Evolutionary conservation across 2,329 filamentous ascomycete genomes (phyloP), one percentile per base, ranked within the genome.

Genomic region (Verticillium nubilum): DNA sequence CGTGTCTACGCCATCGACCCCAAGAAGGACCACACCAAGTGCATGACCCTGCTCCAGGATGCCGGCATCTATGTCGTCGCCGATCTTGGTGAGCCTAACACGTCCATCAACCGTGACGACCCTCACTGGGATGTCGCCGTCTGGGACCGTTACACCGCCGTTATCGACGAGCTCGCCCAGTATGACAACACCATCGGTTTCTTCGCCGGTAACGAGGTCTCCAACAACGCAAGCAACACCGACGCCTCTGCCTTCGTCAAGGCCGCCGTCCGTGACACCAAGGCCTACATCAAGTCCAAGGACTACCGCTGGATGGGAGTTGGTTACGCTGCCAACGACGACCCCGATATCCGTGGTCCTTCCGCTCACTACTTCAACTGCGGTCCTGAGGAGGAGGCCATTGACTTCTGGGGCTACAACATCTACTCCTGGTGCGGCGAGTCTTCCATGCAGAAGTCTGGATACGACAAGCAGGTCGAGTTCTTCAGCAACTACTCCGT

Each of bases 361-460:
- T 86, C 98, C 70, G 91, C 92, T 67, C 80, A 92, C 72, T 99
- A 96, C 84, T 97, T 99, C 80, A 93, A 97, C 83, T 99, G 95
- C 72, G 91, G 93, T 62, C 75, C 85, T 62, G 72, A 80, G 33
- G 78, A 80, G 9, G 76, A 62, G 77, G 70, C 89, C 62, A 97
- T 98, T 66, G 95, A 99, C 77, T 98, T 96, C 82, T 99, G 93
- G 91, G 95, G 95, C 61, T 98, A 98, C 88, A 99, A 99, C 83
- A 97, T 98, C 79, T 99, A 99, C 84, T 96, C 93, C 58, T 99
- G 95, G 95, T 99, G 95, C 74, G 95, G 94, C 67, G 75, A 93
- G 67, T 96, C 91, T 70, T 86, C 80, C 69, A 95, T 89, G 79
- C 71, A 80, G 35, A 72, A 81, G 61, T 97, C 95, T 3, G 91